phyloP scores from a whole-genome alignment of 805 yeast species.

The Myxozyma lipomycoides region DNA sequence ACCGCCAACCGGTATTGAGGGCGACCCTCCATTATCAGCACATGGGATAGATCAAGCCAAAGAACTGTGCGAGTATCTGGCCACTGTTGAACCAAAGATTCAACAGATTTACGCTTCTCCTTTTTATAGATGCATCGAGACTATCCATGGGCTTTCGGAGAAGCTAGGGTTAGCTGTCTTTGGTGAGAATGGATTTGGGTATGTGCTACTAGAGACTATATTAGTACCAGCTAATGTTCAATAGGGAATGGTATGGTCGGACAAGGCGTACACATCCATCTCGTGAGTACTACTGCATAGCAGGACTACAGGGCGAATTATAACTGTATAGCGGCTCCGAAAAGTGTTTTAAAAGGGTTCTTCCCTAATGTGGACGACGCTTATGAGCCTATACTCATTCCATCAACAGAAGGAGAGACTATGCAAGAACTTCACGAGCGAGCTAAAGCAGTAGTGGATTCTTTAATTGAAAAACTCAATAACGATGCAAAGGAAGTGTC shows the following conservation, averaged over 20 bases:
- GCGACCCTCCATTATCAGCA: slow-evolving; percentile 82
- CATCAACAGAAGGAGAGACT: slow-evolving; percentile 68
- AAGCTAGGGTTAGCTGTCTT: slow-evolving; percentile 54
- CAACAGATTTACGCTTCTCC: slow-evolving; percentile 75
- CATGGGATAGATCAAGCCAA: slow-evolving; percentile 87
- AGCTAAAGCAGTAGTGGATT: slow-evolving; percentile 50
- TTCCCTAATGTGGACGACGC: slow-evolving; percentile 49
- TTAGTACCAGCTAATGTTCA: neutral
- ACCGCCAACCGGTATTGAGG: slow-evolving; percentile 83
- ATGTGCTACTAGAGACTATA: neutral
- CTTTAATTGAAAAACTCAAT: slow-evolving; percentile 58
- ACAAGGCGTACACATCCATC: slow-evolving; percentile 63
- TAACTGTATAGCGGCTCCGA: slow-evolving; percentile 45
- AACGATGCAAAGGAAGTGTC: slow-evolving; percentile 55
- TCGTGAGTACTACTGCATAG: slow-evolving; percentile 34
- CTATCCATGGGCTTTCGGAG: slow-evolving; percentile 66
- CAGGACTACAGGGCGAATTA: neutral
- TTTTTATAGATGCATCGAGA: slow-evolving; percentile 84
- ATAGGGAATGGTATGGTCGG: slow-evolving; percentile 78
- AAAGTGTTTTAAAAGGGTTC: slow-evolving; percentile 46
- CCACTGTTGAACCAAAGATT: slow-evolving; percentile 54
- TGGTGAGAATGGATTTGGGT: slow-evolving; percentile 77
- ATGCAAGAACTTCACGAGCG: slow-evolving; percentile 65
- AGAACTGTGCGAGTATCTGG: slow-evolving; percentile 63
- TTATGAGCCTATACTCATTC: slow-evolving; percentile 56